phyloP scores from a whole-genome alignment of 2,329 filamentous ascomycete species.

The Colletotrichum lentis region DNA sequence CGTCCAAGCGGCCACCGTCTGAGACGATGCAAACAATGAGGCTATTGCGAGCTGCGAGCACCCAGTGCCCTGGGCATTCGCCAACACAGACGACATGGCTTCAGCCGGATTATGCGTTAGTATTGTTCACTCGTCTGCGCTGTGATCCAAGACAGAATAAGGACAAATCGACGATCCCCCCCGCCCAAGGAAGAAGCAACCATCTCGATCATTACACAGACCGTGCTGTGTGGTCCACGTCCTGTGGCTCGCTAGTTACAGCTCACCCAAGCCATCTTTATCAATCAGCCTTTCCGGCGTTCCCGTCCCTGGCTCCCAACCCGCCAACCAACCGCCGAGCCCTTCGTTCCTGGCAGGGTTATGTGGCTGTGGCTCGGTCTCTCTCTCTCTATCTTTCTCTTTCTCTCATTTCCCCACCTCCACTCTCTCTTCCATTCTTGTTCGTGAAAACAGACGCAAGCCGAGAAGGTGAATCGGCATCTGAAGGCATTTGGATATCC shows the following conservation, averaged over 20 bases:
- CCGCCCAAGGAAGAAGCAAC: constrained; percentile 17
- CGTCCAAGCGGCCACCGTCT: constrained; percentile 12
- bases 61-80: constrained; percentile 11
- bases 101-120: constrained; percentile 28
- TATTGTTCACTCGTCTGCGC: constrained; percentile 9
- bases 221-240: neutral
- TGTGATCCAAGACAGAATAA: constrained; percentile 26
- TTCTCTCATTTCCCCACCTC: neutral
- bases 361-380: neutral
- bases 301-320: constrained; percentile 10
- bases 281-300: constrained; percentile 22
- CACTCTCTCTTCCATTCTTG: neutral
- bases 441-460: constrained; percentile 13
- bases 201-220: constrained; percentile 21
- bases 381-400: neutral
- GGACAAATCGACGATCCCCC: constrained; percentile 31
- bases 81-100: constrained; percentile 28
- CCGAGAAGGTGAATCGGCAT: neutral
- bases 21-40: constrained; percentile 24
- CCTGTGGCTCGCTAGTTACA: neutral
- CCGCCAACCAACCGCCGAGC: constrained; percentile 14
- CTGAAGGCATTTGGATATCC: neutral
- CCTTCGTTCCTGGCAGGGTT: constrained; percentile 18
- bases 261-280: constrained; percentile 15
- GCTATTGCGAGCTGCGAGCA: constrained; percentile 14